phyloP scores from a whole-genome alignment of 345 rosid species.

The Heritiera littoralis region DNA sequence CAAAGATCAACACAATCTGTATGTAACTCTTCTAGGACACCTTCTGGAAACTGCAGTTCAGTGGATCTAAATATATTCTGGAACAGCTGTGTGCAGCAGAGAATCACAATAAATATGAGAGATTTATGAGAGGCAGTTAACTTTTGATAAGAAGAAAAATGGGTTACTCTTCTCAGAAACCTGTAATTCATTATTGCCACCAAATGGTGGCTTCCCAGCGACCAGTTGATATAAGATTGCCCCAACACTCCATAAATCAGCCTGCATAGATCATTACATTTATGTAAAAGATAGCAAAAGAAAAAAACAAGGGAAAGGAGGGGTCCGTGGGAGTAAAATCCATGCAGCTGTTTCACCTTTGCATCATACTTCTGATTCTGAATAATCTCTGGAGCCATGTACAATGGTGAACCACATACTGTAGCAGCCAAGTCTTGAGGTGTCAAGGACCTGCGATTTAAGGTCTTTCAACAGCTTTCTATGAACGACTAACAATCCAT shows the following conservation, averaged over 20 bases:
- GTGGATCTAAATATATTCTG: constrained; percentile 67
- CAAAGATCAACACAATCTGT: constrained; percentile 80
- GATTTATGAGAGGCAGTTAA: constrained; percentile 17
- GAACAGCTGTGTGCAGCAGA: constrained; percentile 59
- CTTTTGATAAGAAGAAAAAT: background rate
- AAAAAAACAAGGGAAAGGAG: background rate
- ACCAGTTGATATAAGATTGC: constrained; percentile 80
- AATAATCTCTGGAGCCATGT: constrained; percentile 93
- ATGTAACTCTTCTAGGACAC: constrained; percentile 53
- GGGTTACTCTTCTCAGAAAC: constrained; percentile 31
- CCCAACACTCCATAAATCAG: constrained; percentile 93
- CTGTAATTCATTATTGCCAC: constrained; percentile 70
- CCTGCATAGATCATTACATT: constrained; percentile 45
- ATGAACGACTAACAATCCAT: background rate
- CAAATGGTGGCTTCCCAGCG: constrained; percentile 80
- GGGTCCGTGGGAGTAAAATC: background rate
- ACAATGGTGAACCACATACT: constrained; percentile 80
- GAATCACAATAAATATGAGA: constrained; percentile 21
- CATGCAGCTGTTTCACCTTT: constrained; percentile 52
- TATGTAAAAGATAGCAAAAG: background rate
- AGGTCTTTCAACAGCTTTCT: background rate
- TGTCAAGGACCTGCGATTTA: constrained; percentile 57
- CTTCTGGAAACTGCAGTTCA: constrained; percentile 69
- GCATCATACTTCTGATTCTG: constrained; percentile 78
- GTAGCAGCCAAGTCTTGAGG: constrained; percentile 70